These are phyloP conservation scores for Quercus lobata DNA, from an alignment of 331 rosid genomes.

Conservation along the genomic window DNA sequence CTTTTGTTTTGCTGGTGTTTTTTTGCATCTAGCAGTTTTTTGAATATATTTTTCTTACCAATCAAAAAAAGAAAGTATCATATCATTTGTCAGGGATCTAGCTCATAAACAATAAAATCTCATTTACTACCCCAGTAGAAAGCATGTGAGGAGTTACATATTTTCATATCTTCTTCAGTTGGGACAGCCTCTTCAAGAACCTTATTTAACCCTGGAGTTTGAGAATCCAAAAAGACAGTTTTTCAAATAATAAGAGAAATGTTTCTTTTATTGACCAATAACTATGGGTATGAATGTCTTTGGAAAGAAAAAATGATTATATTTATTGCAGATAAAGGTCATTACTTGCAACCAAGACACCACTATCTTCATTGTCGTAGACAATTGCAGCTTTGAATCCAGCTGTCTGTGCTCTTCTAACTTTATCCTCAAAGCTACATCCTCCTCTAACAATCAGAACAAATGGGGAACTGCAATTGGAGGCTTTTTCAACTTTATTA, in stretches of 20 bases:
- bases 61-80: background rate
- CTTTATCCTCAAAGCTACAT: constrained; percentile 94
- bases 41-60: no score
- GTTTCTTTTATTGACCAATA: background rate
- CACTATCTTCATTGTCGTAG: constrained; percentile 69
- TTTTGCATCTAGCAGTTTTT: no score
- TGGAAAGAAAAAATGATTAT: background rate
- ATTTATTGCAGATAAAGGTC: background rate
- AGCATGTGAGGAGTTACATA: background rate
- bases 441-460: constrained; percentile 85
- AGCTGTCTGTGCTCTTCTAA: constrained; percentile 79
- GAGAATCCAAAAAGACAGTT: no score
- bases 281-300: background rate
- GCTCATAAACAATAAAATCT: background rate
- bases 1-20: no score
- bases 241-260: background rate
- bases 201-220: no score
- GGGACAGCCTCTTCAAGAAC: no score
- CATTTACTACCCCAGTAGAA: background rate
- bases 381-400: constrained; percentile 89
- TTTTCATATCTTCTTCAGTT: no score
- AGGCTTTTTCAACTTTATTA: constrained; percentile 38
- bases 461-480: constrained; percentile 58
- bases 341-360: constrained; percentile 86
- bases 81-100: background rate